Base-by-base conservation (phyloP, 768 basidiomycete genomes). In the Panus rudis region DNA sequence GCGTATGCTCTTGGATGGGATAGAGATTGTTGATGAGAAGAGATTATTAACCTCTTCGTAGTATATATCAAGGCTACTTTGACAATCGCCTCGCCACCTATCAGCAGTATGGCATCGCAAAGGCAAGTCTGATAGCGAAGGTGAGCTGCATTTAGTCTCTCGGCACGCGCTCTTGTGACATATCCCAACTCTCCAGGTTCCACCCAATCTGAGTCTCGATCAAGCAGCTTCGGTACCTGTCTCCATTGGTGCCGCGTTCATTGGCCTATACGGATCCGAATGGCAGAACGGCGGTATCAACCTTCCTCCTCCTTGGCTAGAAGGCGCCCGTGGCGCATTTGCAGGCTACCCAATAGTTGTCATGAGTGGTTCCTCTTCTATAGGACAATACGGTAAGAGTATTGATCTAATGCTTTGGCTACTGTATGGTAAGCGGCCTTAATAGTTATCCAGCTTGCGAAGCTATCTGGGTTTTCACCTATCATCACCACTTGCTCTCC, bases 161-260 rank as follows among this genome's bases (percentile, higher is more conserved):
- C 6, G 14, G 37, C 12, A 4, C n/a, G 27, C 21, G 20, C 27
- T 43, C 16, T n/a, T 3, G 16, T 20, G 21, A 20, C 20, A 26
- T 16, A 26, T 17, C 25, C 6, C 11, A 12, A 21, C 8, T 6
- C 11, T 22, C 22, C 21, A 64, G 62, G 65, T 71, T 8, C 72
- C 70, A 1, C 31, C 45, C 14, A 63, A 62, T 30, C 25, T 72
- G 16, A 57, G 60, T 0, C 63, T 63, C 45, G 69, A 70, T 12
- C 52, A 70, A 28, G 73, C 68, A 0, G 58, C 70, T 0, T 61
- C 70, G 6, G 49, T 74, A 14, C 70, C 73, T 2, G 55, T 69
- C 10, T 65, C 52, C 0, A 46, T 71, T 6, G 59, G 62, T 4
- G 67, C 69, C 3, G 52, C 52, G 1, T 49, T 41, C 3, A 23